Evolutionary conservation across 169 alveolate genomes (phyloP).

Genomic region (Plasmodium fragile): DNA sequence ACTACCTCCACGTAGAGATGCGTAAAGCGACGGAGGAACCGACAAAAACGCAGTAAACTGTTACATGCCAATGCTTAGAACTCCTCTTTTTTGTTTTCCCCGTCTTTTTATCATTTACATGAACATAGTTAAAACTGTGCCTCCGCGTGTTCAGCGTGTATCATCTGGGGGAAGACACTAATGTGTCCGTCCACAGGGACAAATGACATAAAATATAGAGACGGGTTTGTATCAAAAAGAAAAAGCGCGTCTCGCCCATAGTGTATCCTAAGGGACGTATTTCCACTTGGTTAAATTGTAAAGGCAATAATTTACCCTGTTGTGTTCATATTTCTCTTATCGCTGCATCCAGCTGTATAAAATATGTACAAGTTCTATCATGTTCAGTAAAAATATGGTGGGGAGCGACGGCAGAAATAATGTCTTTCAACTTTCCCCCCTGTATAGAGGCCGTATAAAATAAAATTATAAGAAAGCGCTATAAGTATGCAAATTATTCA

Average conservation of each 20-base stretch:
- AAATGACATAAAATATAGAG: not conserved
- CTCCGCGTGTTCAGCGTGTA: not conserved
- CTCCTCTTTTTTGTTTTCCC: not conserved
- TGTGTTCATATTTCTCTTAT: not conserved
- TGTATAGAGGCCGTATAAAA: not conserved
- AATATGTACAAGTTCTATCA: not conserved
- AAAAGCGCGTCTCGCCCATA: not conserved
- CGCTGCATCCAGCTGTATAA: not conserved
- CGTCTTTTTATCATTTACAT: not conserved
- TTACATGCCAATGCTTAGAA: not conserved
- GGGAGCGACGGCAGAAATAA: not conserved
- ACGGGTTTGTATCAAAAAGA: not conserved
- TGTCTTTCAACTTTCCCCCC: not conserved
- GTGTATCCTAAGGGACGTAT: not conserved
- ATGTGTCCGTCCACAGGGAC: not conserved
- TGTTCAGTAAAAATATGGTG: not conserved
- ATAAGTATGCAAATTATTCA: not conserved
- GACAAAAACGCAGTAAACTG: not conserved
- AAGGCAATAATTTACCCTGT: not conserved
- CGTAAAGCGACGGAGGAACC: constrained; percentile 3
- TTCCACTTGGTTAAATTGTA: not conserved
- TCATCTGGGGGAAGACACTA: not conserved
- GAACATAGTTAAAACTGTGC: not conserved
- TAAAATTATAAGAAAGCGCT: not conserved
- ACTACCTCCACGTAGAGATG: not conserved